Percentiles rank a stretch among this genome's conserved stretches.
phyloP scores from a whole-genome alignment of 345 rosid species.

The Geranium brycei region DNA sequence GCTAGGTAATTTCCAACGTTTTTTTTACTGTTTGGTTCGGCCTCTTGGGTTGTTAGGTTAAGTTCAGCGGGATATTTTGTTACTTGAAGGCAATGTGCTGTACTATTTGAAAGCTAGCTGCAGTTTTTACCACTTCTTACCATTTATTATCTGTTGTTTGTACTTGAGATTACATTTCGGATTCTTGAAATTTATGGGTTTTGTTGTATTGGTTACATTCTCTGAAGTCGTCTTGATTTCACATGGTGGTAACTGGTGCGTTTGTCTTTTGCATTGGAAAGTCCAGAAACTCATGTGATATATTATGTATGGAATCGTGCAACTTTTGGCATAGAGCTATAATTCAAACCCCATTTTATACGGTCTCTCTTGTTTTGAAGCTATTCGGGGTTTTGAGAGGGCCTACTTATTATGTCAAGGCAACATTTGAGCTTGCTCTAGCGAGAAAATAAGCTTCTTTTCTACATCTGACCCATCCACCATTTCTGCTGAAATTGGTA shows the following conservation, averaged over 20 bases:
- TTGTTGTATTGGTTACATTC: neutral
- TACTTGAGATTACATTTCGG: neutral
- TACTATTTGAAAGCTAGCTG: neutral
- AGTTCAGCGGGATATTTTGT: neutral
- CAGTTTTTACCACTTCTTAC: neutral
- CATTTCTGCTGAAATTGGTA: neutral
- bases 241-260: neutral
- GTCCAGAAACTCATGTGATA: neutral
- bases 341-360: neutral
- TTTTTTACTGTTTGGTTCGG: neutral
- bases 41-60: neutral
- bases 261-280: neutral
- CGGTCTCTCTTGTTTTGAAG: neutral
- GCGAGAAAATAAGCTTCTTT: neutral
- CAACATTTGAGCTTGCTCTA: neutral
- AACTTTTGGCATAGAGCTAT: neutral
- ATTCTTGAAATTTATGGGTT: neutral
- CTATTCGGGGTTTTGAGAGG: neutral
- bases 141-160: neutral
- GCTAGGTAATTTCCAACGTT: conserved; percentile 35
- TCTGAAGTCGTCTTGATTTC: neutral
- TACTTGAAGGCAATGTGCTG: neutral
- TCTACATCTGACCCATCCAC: neutral
- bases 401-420: neutral
- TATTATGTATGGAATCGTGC: neutral